phyloP scores from a whole-genome alignment of 768 basidiomycete genomes.

The Leccinellum luteum region DNA sequence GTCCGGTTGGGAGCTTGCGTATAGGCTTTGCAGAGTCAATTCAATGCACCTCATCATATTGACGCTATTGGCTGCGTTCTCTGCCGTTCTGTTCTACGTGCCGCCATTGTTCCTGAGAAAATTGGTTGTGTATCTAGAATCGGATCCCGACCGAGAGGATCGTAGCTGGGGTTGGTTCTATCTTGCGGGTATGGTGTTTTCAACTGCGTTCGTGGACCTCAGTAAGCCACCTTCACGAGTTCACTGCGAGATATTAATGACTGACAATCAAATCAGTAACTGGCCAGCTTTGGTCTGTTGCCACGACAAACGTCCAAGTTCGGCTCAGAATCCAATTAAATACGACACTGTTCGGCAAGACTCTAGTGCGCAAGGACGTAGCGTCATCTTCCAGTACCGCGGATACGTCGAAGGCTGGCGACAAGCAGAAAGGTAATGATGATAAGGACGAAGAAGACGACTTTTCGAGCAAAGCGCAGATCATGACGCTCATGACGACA shows the following conservation, averaged over 20 bases:
- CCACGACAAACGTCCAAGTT: constrained; percentile 68
- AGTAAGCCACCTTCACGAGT: constrained; percentile 31
- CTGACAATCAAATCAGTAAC: constrained; percentile 38
- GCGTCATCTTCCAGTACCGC: constrained; percentile 55
- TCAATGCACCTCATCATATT: constrained; percentile 37
- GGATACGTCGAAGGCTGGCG: constrained; percentile 23
- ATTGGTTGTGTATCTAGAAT: constrained; percentile 64
- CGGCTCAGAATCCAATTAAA: constrained; percentile 75
- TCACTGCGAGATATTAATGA: not conserved
- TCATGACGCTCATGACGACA: constrained; percentile 96
- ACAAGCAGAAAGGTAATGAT: constrained; percentile 16
- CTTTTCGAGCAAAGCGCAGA: constrained; percentile 68
- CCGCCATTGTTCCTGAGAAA: constrained; percentile 60
- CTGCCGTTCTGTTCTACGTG: constrained; percentile 65
- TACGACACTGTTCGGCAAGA: constrained; percentile 83
- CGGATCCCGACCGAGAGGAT: constrained; percentile 52
- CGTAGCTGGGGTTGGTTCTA: constrained; percentile 76
- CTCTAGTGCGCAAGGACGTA: constrained; percentile 79
- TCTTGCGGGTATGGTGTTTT: constrained; percentile 48
- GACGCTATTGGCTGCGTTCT: constrained; percentile 48
- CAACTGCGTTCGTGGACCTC: constrained; percentile 42
- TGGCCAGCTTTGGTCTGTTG: constrained; percentile 68
- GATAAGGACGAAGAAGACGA: constrained; percentile 43
- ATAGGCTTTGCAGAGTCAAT: constrained; percentile 62
- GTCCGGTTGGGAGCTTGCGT: constrained; percentile 62